Evolutionary conservation across 345 rosid genomes (phyloP).

Genomic region (Citrus maxima): DNA sequence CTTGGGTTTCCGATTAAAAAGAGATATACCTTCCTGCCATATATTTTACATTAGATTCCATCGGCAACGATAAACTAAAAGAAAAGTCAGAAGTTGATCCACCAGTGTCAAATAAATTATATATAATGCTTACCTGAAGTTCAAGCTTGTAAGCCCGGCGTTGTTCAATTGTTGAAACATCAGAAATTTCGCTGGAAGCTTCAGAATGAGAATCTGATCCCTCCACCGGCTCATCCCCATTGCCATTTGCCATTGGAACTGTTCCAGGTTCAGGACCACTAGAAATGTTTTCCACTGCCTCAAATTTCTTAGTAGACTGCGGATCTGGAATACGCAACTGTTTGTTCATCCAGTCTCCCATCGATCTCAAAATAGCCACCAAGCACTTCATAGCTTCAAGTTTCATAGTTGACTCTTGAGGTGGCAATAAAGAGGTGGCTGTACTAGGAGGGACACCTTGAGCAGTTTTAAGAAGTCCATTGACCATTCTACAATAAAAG

Average conservation of each 20-base stretch:
- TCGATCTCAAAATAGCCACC: constrained; percentile 85
- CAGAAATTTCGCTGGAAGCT: constrained; percentile 76
- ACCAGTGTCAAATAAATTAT: constrained; percentile 1
- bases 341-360: constrained; percentile 99
- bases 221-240: constrained; percentile 72
- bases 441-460: constrained; percentile 95
- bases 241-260: constrained; percentile 72
- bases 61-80: constrained; percentile 11
- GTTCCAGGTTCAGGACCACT: constrained; percentile 59
- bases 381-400: constrained; percentile 98
- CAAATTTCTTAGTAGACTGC: constrained; percentile 55
- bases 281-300: constrained; percentile 58
- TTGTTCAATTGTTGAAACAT: constrained; percentile 86
- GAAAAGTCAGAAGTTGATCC: constrained; percentile 1
- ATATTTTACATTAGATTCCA: constrained; percentile 40
- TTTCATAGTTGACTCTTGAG: constrained; percentile 90
- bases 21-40: constrained; percentile 99
- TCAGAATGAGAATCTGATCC: constrained; percentile 93
- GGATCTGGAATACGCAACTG: constrained; percentile 94
- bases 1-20: constrained; percentile 94
- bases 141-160: constrained; percentile 99
- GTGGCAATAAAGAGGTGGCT: constrained; percentile 76
- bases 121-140: constrained; percentile 63
- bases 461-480: constrained; percentile 99
- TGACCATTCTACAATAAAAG: constrained; percentile 74